Evolutionary conservation across 495 filamentous ascomycete genomes (phyloP), one percentile per base, ranked within the genome.

Genomic region (Haplographium delicatum): DNA sequence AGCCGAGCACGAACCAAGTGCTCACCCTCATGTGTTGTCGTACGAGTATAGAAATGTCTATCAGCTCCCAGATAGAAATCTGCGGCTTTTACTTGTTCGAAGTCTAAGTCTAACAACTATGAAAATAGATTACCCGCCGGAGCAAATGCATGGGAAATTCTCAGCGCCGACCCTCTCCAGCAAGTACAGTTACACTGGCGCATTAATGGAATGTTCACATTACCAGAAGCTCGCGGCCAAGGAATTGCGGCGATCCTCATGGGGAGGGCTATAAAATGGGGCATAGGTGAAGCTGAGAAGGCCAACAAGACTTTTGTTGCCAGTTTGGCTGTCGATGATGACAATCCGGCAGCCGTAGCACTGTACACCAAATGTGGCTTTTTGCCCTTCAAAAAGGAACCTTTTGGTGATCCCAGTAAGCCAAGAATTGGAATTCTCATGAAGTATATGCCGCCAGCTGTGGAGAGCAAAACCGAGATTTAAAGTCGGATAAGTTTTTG

Each of bases 351-450:
- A 13, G 76, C 73, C 4, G 63, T 59, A 43, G 56, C 41, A 1
- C 51, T 80, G 41, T 79, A 79, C 50, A 56, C 69, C 55, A 72
- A 59, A 42, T 61, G 62, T 48, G 74, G 75, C 4, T 79, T 76
- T 59, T 62, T 64, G 28, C 51, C 56, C 20, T 53, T 58, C n/a
- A 45, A 61, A 24, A 54, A 65, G 27, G 63, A 58, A 18, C 50
- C 49, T 27, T 13, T n/a, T 41, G 27, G 2, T 13, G 47, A 39
- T 33, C n/a, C n/a, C n/a, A n/a, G n/a, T n/a, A 51, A 22, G 11
- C 20, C 27, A 9, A 41, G 54, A 19, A 43, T 28, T 9, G 44
- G 33, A 2, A 13, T 58, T 9, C 48, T 61, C 1, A 45, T 61
- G 41, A 55, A 49, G 40, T 61, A 46, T 24, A 25, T 20, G 11